Percentiles rank a stretch among this genome's conserved stretches.
phyloP scores from a whole-genome alignment of 2,329 filamentous ascomycete species.

The Penicillium sp. region DNA sequence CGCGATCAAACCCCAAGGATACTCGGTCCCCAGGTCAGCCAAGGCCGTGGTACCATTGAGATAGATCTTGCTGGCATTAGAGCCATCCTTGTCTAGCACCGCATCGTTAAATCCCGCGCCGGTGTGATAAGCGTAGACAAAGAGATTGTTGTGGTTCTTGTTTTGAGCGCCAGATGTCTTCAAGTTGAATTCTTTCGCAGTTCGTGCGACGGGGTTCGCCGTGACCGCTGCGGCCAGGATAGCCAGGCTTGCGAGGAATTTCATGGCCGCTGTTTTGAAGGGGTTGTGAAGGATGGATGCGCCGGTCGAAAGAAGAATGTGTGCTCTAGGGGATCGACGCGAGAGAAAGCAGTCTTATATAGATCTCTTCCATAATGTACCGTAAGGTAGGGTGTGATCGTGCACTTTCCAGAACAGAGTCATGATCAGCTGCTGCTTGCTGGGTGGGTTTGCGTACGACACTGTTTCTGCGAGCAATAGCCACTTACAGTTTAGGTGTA shows the following conservation, averaged over 20 bases:
- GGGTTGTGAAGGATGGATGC: background rate
- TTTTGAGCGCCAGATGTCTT: slow-evolving; percentile 35
- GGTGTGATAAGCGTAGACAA: slow-evolving; percentile 43
- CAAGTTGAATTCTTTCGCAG: slow-evolving; percentile 34
- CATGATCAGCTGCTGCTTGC: background rate
- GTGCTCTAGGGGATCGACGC: background rate
- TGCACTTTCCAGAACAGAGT: background rate
- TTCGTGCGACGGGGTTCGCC: slow-evolving; percentile 28
- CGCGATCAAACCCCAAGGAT: slow-evolving; percentile 36
- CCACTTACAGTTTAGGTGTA: background rate
- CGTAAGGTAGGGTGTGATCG: background rate
- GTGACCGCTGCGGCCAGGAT: slow-evolving; percentile 30
- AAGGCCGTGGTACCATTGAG: slow-evolving; percentile 37
- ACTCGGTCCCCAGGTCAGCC: slow-evolving; percentile 31
- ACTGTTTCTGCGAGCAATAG: background rate
- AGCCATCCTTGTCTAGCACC: slow-evolving; percentile 30
- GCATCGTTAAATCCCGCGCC: slow-evolving; percentile 43
- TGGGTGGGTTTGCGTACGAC: background rate
- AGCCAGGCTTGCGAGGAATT: slow-evolving; percentile 31
- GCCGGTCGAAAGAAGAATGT: background rate
- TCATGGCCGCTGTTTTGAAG: slow-evolving; percentile 25
- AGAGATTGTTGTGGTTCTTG: slow-evolving; percentile 37
- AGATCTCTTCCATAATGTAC: background rate
- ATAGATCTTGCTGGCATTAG: slow-evolving; percentile 29
- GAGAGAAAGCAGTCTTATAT: background rate